A percentile compares a stretch with the other conserved stretches of the same genome.
Evolutionary conservation across 164 flowering plant species (phyloP).

Genomic region (Aristolochia californica): DNA sequence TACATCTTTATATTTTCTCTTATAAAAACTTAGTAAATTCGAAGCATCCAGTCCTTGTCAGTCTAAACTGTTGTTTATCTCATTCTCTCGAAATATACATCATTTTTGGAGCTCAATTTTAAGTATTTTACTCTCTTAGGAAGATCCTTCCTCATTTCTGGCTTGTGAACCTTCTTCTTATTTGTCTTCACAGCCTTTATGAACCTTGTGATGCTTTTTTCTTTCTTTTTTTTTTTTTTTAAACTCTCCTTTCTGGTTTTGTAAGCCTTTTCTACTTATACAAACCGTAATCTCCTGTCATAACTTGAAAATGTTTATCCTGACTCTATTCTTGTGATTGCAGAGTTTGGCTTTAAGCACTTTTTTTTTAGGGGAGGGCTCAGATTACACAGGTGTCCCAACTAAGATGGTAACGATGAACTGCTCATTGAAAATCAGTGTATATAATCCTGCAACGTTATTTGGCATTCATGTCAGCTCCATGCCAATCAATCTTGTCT

Average conservation of each 20-base stretch:
- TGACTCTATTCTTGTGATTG: constrained; percentile 6
- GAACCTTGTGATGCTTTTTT: no score
- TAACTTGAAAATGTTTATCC: no score
- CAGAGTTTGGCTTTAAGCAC: constrained; percentile 66
- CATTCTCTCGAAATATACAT: no score
- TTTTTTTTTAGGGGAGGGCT: constrained; percentile 56
- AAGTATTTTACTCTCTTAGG: no score
- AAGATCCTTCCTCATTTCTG: no score
- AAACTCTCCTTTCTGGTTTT: background rate
- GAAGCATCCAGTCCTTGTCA: no score
- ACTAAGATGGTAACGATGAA: constrained; percentile 76
- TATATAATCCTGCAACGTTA: constrained; percentile 79
- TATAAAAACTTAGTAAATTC: no score
- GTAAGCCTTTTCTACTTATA: background rate
- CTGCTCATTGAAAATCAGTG: constrained; percentile 51
- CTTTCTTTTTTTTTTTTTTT: background rate
- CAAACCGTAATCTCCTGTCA: background rate
- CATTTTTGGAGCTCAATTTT: no score
- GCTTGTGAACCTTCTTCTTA: no score
- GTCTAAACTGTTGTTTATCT: no score
- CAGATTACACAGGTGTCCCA: constrained; percentile 77
- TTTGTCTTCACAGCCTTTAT: no score
- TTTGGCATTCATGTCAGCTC: constrained; percentile 91
- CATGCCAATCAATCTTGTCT: constrained; percentile 52
- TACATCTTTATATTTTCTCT: no score